phyloP scores from a whole-genome alignment of 352 stramenopile genomes.

The Phytopythium ostracodes region DNA sequence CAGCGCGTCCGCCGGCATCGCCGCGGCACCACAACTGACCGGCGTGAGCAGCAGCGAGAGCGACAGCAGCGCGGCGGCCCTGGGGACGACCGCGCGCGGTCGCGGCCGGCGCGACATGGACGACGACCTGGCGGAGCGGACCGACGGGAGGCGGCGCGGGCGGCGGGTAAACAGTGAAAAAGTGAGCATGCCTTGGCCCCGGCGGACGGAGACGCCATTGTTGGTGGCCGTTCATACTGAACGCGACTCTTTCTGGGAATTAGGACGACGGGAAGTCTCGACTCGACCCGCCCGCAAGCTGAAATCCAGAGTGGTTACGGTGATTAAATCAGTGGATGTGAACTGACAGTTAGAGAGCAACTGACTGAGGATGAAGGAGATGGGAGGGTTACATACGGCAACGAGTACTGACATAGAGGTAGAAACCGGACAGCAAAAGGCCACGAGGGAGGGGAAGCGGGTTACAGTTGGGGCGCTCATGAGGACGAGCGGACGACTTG shows the following conservation, averaged over 20 bases:
- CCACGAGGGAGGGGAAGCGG: not conserved
- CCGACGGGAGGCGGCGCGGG: too few species aligned
- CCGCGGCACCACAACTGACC: too few species aligned
- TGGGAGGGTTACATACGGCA: not conserved
- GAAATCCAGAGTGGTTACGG: not conserved
- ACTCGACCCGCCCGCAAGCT: not conserved
- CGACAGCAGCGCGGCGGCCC: not conserved
- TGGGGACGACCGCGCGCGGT: not conserved
- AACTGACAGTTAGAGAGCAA: not conserved
- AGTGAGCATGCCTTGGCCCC: too few species aligned
- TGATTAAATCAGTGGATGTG: not conserved
- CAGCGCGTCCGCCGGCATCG: too few species aligned
- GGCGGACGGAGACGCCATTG: too few species aligned
- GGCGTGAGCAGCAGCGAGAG: not conserved
- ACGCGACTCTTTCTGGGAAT: too few species aligned
- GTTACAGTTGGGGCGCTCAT: not conserved
- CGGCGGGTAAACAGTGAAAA: not conserved
- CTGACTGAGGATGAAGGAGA: not conserved
- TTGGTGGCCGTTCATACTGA: not conserved
- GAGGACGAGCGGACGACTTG: not conserved
- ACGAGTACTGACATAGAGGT: not conserved
- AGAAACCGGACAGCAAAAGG: slow-evolving; percentile 1
- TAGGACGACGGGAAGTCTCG: too few species aligned
- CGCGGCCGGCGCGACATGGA: not conserved
- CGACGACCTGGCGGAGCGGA: too few species aligned